phyloP scores from a whole-genome alignment of 192 early-diverging fungal species.

The Coemansia sp. region DNA sequence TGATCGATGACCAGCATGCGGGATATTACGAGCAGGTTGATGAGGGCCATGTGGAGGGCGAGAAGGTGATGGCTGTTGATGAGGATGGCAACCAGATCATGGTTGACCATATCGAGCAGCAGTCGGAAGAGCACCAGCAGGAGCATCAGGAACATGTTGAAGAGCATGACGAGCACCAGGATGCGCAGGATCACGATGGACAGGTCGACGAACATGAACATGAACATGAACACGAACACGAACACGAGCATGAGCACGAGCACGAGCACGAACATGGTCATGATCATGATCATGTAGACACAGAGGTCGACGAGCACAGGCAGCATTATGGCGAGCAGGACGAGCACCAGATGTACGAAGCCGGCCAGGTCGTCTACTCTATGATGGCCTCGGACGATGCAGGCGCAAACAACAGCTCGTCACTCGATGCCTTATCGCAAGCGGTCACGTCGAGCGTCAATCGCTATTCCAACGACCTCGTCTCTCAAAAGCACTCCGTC shows the following conservation, averaged over 20 bases:
- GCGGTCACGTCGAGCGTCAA: constrained; percentile 39
- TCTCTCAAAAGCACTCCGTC: background rate
- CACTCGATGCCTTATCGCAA: constrained; percentile 39
- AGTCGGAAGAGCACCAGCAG: constrained; percentile 1
- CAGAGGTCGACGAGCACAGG: background rate
- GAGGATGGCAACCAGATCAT: background rate
- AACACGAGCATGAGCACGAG: background rate
- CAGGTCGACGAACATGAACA: background rate
- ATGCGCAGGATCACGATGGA: background rate
- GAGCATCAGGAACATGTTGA: constrained; percentile 4
- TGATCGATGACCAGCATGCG: constrained; percentile 4
- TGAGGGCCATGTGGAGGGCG: background rate
- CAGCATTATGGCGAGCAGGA: constrained; percentile 26
- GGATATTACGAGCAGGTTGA: constrained; percentile 3
- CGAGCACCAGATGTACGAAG: constrained; percentile 32
- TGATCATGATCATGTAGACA: background rate
- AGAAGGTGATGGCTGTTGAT: background rate
- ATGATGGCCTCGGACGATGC: constrained; percentile 29
- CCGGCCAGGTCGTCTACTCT: constrained; percentile 18
- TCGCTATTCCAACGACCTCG: constrained; percentile 17
- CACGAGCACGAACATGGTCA: background rate
- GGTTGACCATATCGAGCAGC: background rate
- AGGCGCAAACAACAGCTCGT: constrained; percentile 24
- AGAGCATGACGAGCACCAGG: constrained; percentile 1
- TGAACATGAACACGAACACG: background rate